Evolutionary conservation across 352 stramenopile species (phyloP).

Genomic region (Elongisporangium undulatum): DNA sequence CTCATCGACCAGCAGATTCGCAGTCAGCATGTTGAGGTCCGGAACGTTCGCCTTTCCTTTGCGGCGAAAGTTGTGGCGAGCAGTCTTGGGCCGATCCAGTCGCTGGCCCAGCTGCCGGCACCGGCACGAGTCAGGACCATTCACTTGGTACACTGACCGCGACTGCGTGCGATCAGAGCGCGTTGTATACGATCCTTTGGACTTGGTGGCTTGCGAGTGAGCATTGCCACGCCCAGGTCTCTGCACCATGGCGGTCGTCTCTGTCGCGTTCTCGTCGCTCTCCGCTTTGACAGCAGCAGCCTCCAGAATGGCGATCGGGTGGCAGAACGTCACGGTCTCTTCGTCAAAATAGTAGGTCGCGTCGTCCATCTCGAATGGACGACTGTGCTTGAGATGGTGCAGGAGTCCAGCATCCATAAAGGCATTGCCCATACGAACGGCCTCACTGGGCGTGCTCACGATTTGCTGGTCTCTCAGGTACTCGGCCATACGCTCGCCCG

Average conservation of each 20-base stretch:
- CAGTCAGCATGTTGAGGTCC: background rate
- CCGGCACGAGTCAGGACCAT: constrained; percentile 2
- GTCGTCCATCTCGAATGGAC: constrained; percentile 22
- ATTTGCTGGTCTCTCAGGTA: constrained; percentile 31
- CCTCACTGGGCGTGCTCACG: constrained; percentile 19
- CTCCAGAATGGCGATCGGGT: constrained; percentile 37
- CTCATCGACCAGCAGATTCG: background rate
- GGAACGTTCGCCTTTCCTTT: background rate
- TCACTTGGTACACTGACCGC: background rate
- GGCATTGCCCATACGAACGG: constrained; percentile 39
- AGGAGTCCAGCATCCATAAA: constrained; percentile 62
- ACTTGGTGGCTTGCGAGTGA: constrained; percentile 22
- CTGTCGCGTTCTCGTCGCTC: constrained; percentile 18
- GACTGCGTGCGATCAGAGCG: background rate
- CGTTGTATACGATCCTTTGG: constrained; percentile 5
- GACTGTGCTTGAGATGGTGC: constrained; percentile 40
- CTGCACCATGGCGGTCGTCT: constrained; percentile 10
- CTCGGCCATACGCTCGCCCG: constrained; percentile 20
- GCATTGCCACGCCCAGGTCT: constrained; percentile 16
- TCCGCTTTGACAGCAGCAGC: constrained; percentile 14
- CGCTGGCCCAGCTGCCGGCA: constrained; percentile 10
- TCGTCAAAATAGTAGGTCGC: constrained; percentile 54
- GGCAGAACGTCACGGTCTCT: constrained; percentile 31
- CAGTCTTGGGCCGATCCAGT: constrained; percentile 1
- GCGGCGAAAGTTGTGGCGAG: background rate